Conservation (phyloP, 2,329 filamentous ascomycete genomes). For the Beauveria sp. region DNA sequence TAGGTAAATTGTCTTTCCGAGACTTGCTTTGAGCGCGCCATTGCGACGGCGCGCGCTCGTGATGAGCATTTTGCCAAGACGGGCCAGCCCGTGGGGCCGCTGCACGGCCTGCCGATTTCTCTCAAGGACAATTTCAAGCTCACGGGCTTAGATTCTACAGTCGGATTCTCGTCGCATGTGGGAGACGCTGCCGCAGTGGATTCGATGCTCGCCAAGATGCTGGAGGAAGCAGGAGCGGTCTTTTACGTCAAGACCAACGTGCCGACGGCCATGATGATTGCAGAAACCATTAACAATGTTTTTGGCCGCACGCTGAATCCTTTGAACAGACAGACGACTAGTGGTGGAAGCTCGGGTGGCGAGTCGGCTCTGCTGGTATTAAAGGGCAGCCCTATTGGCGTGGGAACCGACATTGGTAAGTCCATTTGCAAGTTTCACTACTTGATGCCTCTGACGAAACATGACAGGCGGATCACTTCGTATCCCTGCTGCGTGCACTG, state of each 20-base stretch:
- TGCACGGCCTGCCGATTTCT: constrained; percentile 58
- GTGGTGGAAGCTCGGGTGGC: constrained; percentile 60
- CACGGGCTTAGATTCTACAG: constrained; percentile 49
- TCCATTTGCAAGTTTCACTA: fast-evolving
- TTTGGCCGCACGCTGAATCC: constrained; percentile 59
- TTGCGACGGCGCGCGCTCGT: constrained; percentile 37
- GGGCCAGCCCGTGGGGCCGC: constrained; percentile 46
- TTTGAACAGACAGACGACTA: constrained; percentile 48
- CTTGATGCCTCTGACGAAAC: neutral
- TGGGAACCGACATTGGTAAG: constrained; percentile 54
- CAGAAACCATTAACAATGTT: constrained; percentile 58
- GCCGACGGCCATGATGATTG: constrained; percentile 61
- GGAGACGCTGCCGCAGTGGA: constrained; percentile 44
- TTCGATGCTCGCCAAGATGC: constrained; percentile 31
- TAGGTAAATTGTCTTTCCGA: constrained; percentile 45
- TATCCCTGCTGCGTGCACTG: constrained; percentile 47
- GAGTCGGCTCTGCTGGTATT: constrained; percentile 57
- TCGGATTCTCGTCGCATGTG: constrained; percentile 57
- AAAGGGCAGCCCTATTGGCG: constrained; percentile 49
- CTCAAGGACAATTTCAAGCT: constrained; percentile 68
- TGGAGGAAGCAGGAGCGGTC: constrained; percentile 42
- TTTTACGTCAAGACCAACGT: constrained; percentile 52
- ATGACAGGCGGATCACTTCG: constrained; percentile 43
- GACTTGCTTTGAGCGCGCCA: constrained; percentile 46
- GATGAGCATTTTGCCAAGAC: constrained; percentile 44